Base-by-base conservation (phyloP, 2,329 filamentous ascomycete species). In the Graphilbum sp. region DNA sequence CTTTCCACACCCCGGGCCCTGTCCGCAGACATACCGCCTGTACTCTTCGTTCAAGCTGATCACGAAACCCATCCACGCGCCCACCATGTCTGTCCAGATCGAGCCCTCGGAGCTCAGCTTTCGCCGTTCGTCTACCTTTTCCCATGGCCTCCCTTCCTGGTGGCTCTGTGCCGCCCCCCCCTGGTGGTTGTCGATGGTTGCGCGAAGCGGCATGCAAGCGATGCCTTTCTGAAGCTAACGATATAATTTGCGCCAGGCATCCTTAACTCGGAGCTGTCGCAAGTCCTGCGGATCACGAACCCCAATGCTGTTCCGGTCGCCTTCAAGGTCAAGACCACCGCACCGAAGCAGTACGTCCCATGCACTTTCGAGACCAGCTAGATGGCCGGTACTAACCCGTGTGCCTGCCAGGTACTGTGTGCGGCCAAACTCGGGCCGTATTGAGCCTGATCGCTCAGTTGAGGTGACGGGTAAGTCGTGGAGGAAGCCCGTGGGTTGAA, bases 241-340 rank as follows among this genome's bases (percentile, higher is more conserved):
- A n/a, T n/a, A n/a, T n/a, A n/a, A n/a, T n/a, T n/a, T n/a, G n/a
- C n/a, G n/a, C n/a, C 49, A 81, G 76, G 75, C 45, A 76, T 76
- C 37, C 79, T 80, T 52, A 77, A 70, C 44, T 60, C 66, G 39
- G 76, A 80, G 59, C 74, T 79, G 43, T 60, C 72, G 49, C 72
- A 77, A 59, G 67, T 63, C 41, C 61, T 81, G 47, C 74, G 63
- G 50, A 75, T 81, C 54, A 70, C 62, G 56, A 81, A 81, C 59
- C 64, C 69, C 33, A 77, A 71, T 54, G 59, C 63, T 35, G 62
- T 65, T 32, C 75, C 76, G 8, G 63, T 80, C 46, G 75, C 75
- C 30, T 81, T 81, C 64, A 81, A 81, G 71, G 90, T 98, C 61
- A 98, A 98, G 76, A 98, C 90, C 35, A 98, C 90, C 45, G 90